These are phyloP conservation scores for Cutaneotrichosporon spelunceum DNA, from an alignment of 1,284 basidiomycete genomes.

Conservation along the genomic window DNA sequence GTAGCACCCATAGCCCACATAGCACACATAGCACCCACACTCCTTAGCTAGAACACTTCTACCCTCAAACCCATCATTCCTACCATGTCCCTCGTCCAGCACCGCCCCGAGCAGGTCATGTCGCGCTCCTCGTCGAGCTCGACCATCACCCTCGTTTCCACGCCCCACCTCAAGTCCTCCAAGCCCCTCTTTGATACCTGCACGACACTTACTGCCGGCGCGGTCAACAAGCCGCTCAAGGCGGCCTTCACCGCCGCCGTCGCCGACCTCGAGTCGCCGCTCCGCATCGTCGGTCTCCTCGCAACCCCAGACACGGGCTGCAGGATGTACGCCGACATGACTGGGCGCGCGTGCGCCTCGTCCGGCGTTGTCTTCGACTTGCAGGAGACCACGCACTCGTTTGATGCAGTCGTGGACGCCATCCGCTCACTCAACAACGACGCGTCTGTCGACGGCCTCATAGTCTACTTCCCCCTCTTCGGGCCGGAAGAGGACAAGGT, in stretches of 20 bases:
- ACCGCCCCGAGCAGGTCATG: conserved; percentile 2
- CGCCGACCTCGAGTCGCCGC: conserved; percentile 18
- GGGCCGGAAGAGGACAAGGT: conserved; percentile 23
- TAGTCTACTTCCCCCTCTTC: conserved; percentile 35
- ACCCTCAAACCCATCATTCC: background rate
- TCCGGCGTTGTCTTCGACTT: conserved; percentile 25
- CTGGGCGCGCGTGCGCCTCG: conserved; percentile 21
- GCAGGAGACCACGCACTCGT: conserved; percentile 14
- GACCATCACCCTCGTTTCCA: conserved; percentile 19
- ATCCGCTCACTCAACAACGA: conserved; percentile 28
- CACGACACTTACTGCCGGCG: conserved; percentile 12
- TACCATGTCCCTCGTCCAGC: background rate
- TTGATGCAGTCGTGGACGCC: conserved; percentile 13
- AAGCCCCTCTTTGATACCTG: conserved; percentile 7
- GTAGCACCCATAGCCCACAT: too few species aligned
- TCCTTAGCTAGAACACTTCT: background rate
- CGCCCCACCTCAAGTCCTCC: conserved; percentile 13
- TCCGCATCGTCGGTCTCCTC: conserved; percentile 33
- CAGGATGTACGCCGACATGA: conserved; percentile 32
- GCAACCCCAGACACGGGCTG: conserved; percentile 32
- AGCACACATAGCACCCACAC: too few species aligned
- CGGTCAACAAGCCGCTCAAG: conserved; percentile 18
- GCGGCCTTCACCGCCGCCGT: conserved; percentile 14
- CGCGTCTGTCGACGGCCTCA: conserved; percentile 27
- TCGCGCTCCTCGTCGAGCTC: conserved; percentile 23